Evolutionary conservation across 441 rosid species (phyloP), one percentile per base, ranked within the genome.

Genomic region (Brassica hybrid): DNA sequence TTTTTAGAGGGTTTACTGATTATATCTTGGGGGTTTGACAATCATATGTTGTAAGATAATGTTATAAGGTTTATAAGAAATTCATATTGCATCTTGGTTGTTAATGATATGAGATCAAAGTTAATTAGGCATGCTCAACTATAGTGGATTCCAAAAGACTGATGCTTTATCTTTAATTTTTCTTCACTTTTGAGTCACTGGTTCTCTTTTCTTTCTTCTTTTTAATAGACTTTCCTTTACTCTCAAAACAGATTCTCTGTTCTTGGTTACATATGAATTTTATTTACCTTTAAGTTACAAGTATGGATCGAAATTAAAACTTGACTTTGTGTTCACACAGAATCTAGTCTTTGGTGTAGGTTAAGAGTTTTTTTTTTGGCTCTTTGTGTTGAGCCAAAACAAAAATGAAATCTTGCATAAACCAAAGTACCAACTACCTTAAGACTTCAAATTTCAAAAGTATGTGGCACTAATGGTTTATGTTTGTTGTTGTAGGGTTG

Each of bases 11-110:
- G 41, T 34, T 34, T 34, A 34, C 41, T 34, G 41, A 34, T 54
- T 63, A 17, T 19, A 69, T 54, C 56, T 25, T 43, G 21, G 34
- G 81, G 73, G 19, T 59, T 64, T 48, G 43, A 18, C 32, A 77
- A 80, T 74, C 69, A 69, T 75, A 77, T 80, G 79, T 72, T 77
- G 80, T 84, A 81, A 64, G 52, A 80, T 84, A 75, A 80, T 80
- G 71, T 67, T 60, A 27, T 72, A 58, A 45, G 65, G 30, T 45
- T 45, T 45, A 45, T 41, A 12, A 45, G 52, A 45, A 45, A 45
- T 45, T 45, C 52, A 45, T 45, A 12, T 45, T 45, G 14, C 52
- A 45, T 45, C 13, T 45, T 45, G 52, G 5, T 62, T 73, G 78
- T 27, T 61, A 67, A 73, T 73, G 65, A 61, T 67, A 52, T 41